Conservation (phyloP, 2,329 filamentous ascomycete genomes). For the Cytospora piceae region DNA sequence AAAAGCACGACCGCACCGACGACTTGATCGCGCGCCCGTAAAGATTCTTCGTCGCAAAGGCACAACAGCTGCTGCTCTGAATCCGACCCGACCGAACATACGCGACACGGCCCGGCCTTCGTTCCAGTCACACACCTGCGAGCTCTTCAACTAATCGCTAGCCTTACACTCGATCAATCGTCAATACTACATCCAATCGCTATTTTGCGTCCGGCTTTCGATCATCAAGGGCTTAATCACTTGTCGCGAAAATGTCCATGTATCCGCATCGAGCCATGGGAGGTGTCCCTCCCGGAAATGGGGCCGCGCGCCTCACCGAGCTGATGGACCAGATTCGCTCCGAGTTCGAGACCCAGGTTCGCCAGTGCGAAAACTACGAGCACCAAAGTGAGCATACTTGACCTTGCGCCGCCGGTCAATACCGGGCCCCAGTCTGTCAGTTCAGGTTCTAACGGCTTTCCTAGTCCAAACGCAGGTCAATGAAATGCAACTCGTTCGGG, state of each 20-base stretch:
- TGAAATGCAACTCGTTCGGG: conserved; percentile 91
- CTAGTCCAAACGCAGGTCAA: conserved; percentile 87
- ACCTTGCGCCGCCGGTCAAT: not conserved
- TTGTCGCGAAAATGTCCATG: conserved; percentile 65
- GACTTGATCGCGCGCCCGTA: conserved; percentile 9
- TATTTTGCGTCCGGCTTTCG: not conserved
- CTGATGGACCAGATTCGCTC: conserved; percentile 86
- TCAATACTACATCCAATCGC: conserved; percentile 1
- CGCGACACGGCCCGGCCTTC: conserved; percentile 9
- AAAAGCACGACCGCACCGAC: conserved; percentile 1
- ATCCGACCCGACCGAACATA: not conserved
- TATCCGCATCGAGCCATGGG: conserved; percentile 89
- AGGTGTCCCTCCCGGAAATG: conserved; percentile 61
- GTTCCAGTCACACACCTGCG: not conserved
- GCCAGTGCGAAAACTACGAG: conserved; percentile 84
- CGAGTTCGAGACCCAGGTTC: conserved; percentile 86
- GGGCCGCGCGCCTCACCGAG: conserved; percentile 75
- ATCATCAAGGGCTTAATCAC: conserved; percentile 1
- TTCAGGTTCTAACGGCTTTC: conserved; percentile 35
- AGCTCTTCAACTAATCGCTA: not conserved
- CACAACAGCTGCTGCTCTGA: conserved; percentile 9
- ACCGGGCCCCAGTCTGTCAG: conserved; percentile 18
- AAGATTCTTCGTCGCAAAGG: conserved; percentile 12
- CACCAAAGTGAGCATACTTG: conserved; percentile 72
- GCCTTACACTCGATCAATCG: not conserved